Base-by-base conservation (phyloP, 2,329 filamentous ascomycete species). In the Lasiodiplodia gonubiensis region DNA sequence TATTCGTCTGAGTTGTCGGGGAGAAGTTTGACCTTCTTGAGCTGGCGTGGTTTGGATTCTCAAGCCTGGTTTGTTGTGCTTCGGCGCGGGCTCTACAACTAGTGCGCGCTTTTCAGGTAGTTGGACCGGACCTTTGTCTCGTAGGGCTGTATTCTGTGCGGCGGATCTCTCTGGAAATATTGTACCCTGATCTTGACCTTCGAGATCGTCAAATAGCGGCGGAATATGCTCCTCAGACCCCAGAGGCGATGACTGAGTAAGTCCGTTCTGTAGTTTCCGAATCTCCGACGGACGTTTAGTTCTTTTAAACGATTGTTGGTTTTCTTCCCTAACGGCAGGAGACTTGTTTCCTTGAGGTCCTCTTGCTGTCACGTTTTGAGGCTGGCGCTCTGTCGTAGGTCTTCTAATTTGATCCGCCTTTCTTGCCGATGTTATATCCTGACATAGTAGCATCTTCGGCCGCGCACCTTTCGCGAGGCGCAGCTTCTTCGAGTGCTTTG, bases 361-460 rank as follows among this genome's bases (percentile, higher is more conserved):
- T 21, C 5, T 14, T 14, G 18, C 18, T 4, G 18, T 5, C 4
- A 5, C 8, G 18, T 39, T 30, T 30, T 65, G 23, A 23, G 12
- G 11, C 23, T 12, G 16, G 6, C 18, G 27, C 10, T 61, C 57
- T 18, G 42, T 12, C 18, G 8, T 11, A 35, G 18, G 16, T 37
- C 27, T 27, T 4, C 25, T 11, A 4, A 25, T 57, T 48, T 69
- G 68, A 2, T 68, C 61, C 12, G 21, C 6, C 11, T 23, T 51
- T 27, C n/a, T 35, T n/a, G 21, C 16, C 16, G 42, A 48, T 6
- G 73, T 71, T 21, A 77, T 70, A n/a, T 77, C 72, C 64, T 83
- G 80, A 66, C 81, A 83, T 0, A 83, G 69, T 14, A 84, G 71
- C 67, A 76, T 82, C 42, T 78, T 81, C 67, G 80, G 78, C 18